Conservation (phyloP, 139 green algal species). For the Chlamydomonas schloesseri region DNA sequence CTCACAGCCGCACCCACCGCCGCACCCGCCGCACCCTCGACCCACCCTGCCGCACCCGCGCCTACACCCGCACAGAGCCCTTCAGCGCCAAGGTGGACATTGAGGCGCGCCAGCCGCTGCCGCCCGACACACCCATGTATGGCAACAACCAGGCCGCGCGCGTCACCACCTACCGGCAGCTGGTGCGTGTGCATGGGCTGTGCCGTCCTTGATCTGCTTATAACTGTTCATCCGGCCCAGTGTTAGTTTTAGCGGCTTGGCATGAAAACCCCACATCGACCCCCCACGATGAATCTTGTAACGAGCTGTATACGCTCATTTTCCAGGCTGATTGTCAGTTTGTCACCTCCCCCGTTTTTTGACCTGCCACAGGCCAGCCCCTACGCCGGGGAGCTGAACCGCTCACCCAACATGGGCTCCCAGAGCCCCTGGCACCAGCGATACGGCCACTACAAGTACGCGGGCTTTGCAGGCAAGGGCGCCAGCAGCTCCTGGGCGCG, state of each 20-base stretch:
- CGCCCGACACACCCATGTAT: neutral
- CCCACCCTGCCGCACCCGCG: too few species aligned
- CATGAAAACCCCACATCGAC: too few species aligned
- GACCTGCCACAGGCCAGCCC: constrained; percentile 7
- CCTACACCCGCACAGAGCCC: constrained; percentile 33
- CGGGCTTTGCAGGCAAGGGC: constrained; percentile 58
- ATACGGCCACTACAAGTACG: constrained; percentile 66
- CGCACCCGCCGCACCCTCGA: neutral
- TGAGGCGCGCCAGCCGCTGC: constrained; percentile 8
- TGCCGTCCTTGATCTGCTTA: too few species aligned
- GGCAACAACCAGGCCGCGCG: neutral
- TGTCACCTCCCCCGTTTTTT: too few species aligned
- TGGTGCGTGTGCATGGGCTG: neutral
- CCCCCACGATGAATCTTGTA: too few species aligned
- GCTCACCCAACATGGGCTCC: constrained; percentile 50
- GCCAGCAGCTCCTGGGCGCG: constrained; percentile 56
- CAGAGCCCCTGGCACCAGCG: constrained; percentile 61
- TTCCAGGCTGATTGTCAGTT: too few species aligned
- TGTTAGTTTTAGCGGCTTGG: too few species aligned
- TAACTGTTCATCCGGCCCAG: too few species aligned
- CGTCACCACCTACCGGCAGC: constrained; percentile 54
- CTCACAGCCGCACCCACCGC: too few species aligned
- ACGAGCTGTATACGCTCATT: too few species aligned
- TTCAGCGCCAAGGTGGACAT: constrained; percentile 34
- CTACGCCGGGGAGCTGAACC: constrained; percentile 43